Percentiles rank a stretch among this genome's conserved stretches.
Evolutionary conservation across 345 rosid genomes (phyloP).

Genomic region (Raphanus raphanistrum): DNA sequence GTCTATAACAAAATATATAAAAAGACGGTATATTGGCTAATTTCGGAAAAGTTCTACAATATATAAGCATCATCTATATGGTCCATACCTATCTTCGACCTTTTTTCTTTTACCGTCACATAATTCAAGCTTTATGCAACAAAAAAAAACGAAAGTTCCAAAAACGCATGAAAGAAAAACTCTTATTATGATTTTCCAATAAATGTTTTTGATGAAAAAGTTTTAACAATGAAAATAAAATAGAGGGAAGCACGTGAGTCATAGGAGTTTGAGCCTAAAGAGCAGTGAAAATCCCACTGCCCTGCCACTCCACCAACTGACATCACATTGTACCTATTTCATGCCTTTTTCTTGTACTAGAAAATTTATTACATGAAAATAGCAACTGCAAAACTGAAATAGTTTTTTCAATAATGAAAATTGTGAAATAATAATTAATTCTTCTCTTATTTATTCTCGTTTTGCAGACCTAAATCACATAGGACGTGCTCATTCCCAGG

Average conservation of each 20-base stretch:
- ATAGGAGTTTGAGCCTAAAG: slow-evolving; percentile 36
- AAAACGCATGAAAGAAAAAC: not conserved
- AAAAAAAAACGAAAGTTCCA: not conserved
- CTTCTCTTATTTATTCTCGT: not conserved
- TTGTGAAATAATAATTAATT: not conserved
- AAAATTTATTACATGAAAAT: not conserved
- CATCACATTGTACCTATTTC: slow-evolving; percentile 35
- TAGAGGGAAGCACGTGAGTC: slow-evolving; percentile 40
- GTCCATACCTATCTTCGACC: not conserved
- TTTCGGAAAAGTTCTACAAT: not conserved
- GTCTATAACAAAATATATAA: not conserved
- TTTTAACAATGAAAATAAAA: not conserved
- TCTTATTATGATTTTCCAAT: not conserved
- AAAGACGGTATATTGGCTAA: not conserved
- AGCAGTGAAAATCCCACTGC: slow-evolving; percentile 34
- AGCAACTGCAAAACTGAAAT: not conserved
- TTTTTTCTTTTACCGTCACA: not conserved
- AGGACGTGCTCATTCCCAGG: not conserved
- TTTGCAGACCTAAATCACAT: not conserved
- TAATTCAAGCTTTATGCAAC: not conserved
- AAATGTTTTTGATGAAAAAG: not conserved
- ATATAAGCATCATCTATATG: not conserved
- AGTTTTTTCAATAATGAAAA: not conserved
- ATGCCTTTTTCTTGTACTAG: not conserved
- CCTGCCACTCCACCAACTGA: slow-evolving; percentile 40